Evolutionary conservation across 768 basidiomycete genomes (phyloP).

Genomic region (Pholiota conissans): DNA sequence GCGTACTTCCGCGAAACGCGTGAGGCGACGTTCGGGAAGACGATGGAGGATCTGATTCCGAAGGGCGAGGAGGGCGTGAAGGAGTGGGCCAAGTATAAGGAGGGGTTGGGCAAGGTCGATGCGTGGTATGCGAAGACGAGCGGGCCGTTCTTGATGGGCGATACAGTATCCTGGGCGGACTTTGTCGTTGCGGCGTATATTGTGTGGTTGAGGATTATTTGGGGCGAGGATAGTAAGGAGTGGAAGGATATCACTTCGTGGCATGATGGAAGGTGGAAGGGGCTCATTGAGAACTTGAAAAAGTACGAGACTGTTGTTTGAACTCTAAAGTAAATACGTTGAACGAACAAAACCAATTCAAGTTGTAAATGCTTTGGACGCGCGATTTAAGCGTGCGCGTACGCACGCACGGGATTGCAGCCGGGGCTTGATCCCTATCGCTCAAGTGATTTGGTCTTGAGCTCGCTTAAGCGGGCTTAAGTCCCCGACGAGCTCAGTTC

Average conservation of each 20-base stretch:
- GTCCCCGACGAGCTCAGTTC: no score
- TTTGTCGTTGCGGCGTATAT: constrained; percentile 18
- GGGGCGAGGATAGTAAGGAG: constrained; percentile 31
- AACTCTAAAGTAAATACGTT: neutral
- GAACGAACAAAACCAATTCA: no score
- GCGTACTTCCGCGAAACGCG: constrained; percentile 35
- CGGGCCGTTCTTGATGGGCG: constrained; percentile 34
- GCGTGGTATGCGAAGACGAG: constrained; percentile 23
- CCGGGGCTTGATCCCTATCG: no score
- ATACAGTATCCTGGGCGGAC: constrained; percentile 34
- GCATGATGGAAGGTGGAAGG: constrained; percentile 32
- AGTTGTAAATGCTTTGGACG: no score
- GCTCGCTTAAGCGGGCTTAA: no score
- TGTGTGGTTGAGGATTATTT: constrained; percentile 21
- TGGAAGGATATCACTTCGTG: constrained; percentile 33
- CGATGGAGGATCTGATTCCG: constrained; percentile 34
- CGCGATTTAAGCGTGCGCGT: no score
- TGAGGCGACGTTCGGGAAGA: constrained; percentile 27
- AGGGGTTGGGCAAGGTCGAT: constrained; percentile 17
- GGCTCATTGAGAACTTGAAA: constrained; percentile 13
- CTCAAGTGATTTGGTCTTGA: no score
- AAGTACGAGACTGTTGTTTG: neutral
- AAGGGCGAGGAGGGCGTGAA: constrained; percentile 25
- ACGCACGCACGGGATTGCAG: no score
- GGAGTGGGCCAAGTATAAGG: constrained; percentile 24